phyloP scores from a whole-genome alignment of 2,329 filamentous ascomycete species.

The Celoporthe dispersa region DNA sequence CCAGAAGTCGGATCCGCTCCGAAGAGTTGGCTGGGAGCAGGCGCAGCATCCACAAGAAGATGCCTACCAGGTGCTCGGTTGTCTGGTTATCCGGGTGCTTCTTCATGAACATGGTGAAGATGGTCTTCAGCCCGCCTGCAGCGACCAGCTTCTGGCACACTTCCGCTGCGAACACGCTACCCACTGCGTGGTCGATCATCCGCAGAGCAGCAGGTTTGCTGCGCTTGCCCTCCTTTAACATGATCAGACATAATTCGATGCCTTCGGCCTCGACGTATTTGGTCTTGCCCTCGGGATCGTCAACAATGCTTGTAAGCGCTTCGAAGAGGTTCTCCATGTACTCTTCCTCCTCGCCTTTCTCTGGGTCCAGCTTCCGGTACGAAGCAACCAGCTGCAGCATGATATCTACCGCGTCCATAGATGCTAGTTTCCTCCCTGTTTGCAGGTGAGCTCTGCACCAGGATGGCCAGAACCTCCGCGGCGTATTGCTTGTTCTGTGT shows the following conservation, averaged over 20 bases:
- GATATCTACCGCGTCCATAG: slow-evolving; percentile 73
- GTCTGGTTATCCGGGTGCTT: slow-evolving; percentile 67
- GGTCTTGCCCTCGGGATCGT: slow-evolving; percentile 73
- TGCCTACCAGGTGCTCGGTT: slow-evolving; percentile 80
- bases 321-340: slow-evolving; percentile 96
- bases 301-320: slow-evolving; percentile 77
- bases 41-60: slow-evolving; percentile 83
- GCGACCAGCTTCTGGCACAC: slow-evolving; percentile 81
- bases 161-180: slow-evolving; percentile 52
- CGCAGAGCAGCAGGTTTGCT: slow-evolving; percentile 79
- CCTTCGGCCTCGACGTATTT: slow-evolving; percentile 91
- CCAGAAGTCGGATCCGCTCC: slow-evolving; percentile 79
- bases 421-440: slow-evolving; percentile 68
- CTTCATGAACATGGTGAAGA: slow-evolving; percentile 90
- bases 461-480: slow-evolving; percentile 87
- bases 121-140: slow-evolving; percentile 78
- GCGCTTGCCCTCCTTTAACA: slow-evolving; percentile 87
- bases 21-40: slow-evolving; percentile 77
- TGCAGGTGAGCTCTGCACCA: slow-evolving; percentile 74
- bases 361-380: slow-evolving; percentile 85
- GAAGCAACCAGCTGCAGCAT: slow-evolving; percentile 82
- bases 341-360: slow-evolving; percentile 89
- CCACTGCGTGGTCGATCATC: slow-evolving; percentile 80
- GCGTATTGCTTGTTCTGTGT: slow-evolving; percentile 95
- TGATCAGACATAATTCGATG: slow-evolving; percentile 86